Conservation (phyloP, 345 rosid genomes). For the Clarkia xantiana region DNA sequence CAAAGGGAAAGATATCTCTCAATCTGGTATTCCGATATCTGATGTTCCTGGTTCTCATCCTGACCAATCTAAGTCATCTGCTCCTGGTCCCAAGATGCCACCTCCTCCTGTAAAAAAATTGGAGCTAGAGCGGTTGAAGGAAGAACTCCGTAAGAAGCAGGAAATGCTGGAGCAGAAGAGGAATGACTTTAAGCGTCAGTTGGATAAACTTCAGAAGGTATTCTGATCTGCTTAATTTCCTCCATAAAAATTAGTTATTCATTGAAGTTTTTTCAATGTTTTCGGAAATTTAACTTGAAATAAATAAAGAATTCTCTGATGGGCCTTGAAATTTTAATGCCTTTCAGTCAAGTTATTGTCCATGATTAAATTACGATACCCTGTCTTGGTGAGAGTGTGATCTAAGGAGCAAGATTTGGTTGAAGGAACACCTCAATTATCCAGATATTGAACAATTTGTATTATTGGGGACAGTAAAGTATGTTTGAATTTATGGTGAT, state of each 20-base stretch:
- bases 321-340: too few relatives aligned
- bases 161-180: constrained; percentile 84
- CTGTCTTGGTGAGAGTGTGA: too few relatives aligned
- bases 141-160: constrained; percentile 77
- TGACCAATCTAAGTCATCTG: constrained; percentile 35
- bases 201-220: constrained; percentile 52
- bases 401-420: too few relatives aligned
- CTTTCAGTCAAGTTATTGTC: too few relatives aligned
- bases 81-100: constrained; percentile 33
- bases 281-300: too few relatives aligned
- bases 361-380: too few relatives aligned
- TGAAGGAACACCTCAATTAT: too few relatives aligned
- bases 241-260: too few relatives aligned
- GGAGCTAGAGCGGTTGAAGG: constrained; percentile 74
- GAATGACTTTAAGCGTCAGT: constrained; percentile 52
- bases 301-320: too few relatives aligned
- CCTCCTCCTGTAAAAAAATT: constrained; percentile 59
- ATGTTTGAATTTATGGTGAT: constrained; percentile 12
- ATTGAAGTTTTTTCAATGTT: too few relatives aligned
- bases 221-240: too few relatives aligned
- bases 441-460: too few relatives aligned
- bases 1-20: constrained; percentile 37
- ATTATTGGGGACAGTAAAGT: constrained; percentile 15
- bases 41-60: constrained; percentile 26
- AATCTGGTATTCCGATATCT: constrained; percentile 18